A percentile compares a stretch with the other conserved stretches of the same genome.
phyloP scores from a whole-genome alignment of 1,139 yeast genomes.

The Candida sanyaensis region DNA sequence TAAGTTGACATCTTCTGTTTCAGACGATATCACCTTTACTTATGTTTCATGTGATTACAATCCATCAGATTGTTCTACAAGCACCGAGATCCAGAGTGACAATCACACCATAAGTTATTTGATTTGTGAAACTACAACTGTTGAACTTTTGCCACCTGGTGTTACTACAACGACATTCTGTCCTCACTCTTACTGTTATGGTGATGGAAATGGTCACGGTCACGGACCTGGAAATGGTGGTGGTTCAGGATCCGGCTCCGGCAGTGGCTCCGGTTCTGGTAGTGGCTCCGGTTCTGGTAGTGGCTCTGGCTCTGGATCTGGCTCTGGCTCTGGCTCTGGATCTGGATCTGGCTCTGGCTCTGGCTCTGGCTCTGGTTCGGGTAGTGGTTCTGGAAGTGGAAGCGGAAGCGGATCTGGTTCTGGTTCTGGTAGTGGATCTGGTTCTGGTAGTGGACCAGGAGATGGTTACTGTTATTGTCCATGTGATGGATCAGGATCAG shows the following conservation, averaged over 20 bases:
- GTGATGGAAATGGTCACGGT: background rate
- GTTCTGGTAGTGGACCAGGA: background rate
- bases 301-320: too few relatives aligned
- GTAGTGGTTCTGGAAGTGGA: background rate
- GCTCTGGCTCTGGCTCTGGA: too few relatives aligned
- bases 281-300: too few relatives aligned
- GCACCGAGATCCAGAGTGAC: background rate
- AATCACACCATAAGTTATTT: background rate
- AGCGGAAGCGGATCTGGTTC: background rate
- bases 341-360: too few relatives aligned
- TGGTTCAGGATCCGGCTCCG: too few relatives aligned
- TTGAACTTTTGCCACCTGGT: background rate
- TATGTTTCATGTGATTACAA: background rate
- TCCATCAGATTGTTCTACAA: background rate
- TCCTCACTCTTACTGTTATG: background rate
- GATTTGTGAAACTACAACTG: background rate
- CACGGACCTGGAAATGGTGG: constrained; percentile 24
- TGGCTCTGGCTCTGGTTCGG: background rate
- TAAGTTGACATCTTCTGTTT: background rate
- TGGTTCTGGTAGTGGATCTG: background rate
- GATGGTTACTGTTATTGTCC: background rate
- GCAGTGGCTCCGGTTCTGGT: background rate
- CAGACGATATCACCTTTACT: background rate
- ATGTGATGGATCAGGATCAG: background rate
- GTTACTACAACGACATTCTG: background rate